Percentiles rank a stretch among this genome's conserved stretches.
Evolutionary conservation across 2,329 filamentous ascomycete species (phyloP).

Genomic region (Cadophora malorum): DNA sequence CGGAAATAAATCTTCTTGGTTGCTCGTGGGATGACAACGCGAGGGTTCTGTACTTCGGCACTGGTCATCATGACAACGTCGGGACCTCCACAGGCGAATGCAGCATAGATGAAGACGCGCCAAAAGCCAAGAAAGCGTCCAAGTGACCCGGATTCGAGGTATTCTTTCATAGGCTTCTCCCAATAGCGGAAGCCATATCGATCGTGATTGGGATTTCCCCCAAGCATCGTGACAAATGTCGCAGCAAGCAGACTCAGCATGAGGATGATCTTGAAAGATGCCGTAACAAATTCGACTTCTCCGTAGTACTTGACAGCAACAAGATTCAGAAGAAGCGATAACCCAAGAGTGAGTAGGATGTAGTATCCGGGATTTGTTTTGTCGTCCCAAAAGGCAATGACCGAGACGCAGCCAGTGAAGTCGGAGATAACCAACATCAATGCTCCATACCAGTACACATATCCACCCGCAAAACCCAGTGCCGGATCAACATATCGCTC

Average conservation of each 20-base stretch:
- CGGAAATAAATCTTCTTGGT: slow-evolving; percentile 56
- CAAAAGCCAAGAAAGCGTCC: slow-evolving; percentile 61
- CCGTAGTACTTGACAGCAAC: slow-evolving; percentile 53
- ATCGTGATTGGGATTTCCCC: slow-evolving; percentile 58
- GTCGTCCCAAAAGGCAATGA: slow-evolving; percentile 66
- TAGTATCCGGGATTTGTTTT: slow-evolving; percentile 50
- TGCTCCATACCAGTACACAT: slow-evolving; percentile 44
- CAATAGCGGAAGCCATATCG: slow-evolving; percentile 58
- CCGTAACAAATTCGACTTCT: slow-evolving; percentile 68
- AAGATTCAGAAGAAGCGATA: slow-evolving; percentile 32
- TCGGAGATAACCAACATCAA: slow-evolving; percentile 61
- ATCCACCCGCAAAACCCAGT: slow-evolving; percentile 54
- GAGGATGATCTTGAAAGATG: slow-evolving; percentile 64
- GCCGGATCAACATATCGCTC: slow-evolving; percentile 58
- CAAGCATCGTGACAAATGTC: slow-evolving; percentile 62
- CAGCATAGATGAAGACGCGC: slow-evolving; percentile 47
- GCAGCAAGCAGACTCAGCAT: slow-evolving; percentile 63
- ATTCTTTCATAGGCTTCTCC: slow-evolving; percentile 71
- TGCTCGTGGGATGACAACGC: slow-evolving; percentile 58
- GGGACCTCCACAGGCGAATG: slow-evolving; percentile 53
- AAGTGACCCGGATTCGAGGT: slow-evolving; percentile 60
- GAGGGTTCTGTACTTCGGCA: slow-evolving; percentile 58
- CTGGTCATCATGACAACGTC: slow-evolving; percentile 60
- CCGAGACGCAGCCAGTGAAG: slow-evolving; percentile 65
- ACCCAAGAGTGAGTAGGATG: slow-evolving; percentile 48